phyloP scores from a whole-genome alignment of 768 basidiomycete species.

The Leccinum barrowsii region DNA sequence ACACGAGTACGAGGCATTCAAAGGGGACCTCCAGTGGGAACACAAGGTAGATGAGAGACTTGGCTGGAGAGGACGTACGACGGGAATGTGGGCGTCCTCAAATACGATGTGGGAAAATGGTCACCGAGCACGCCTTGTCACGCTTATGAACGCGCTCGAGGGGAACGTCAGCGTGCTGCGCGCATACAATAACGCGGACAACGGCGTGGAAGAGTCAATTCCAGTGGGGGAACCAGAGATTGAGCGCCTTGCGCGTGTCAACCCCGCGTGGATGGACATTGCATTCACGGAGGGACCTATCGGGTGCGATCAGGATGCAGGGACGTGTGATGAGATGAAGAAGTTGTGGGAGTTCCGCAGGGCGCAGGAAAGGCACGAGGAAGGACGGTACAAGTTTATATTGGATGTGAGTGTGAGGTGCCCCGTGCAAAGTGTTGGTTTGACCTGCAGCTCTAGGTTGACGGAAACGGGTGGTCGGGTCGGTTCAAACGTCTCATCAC shows the following conservation, averaged over 20 bases:
- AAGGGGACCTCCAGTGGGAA: constrained; percentile 60
- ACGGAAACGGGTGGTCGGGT: constrained; percentile 69
- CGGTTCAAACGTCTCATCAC: constrained; percentile 65
- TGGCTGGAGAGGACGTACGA: constrained; percentile 73
- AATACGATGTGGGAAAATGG: constrained; percentile 44
- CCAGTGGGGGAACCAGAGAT: constrained; percentile 35
- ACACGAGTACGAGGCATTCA: constrained; percentile 24
- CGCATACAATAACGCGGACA: constrained; percentile 17
- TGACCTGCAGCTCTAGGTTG: constrained; percentile 36
- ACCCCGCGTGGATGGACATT: constrained; percentile 59
- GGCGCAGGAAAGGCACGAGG: constrained; percentile 41
- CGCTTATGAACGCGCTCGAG: constrained; percentile 38
- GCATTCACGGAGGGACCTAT: constrained; percentile 48
- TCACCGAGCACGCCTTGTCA: constrained; percentile 50
- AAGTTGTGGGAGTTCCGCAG: constrained; percentile 49
- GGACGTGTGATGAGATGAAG: constrained; percentile 41
- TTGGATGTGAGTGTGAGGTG: constrained; percentile 43
- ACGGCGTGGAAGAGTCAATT: constrained; percentile 13
- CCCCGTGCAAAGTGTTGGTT: neutral
- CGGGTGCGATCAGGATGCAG: constrained; percentile 33
- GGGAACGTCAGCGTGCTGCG: constrained; percentile 39
- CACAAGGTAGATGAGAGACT: constrained; percentile 58
- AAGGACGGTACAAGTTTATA: constrained; percentile 59
- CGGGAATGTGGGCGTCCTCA: constrained; percentile 50
- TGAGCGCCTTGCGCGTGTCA: constrained; percentile 39